Percentiles rank a stretch among this genome's conserved stretches.
Conservation (phyloP, 345 rosid genomes). For the Durio zibethinus region DNA sequence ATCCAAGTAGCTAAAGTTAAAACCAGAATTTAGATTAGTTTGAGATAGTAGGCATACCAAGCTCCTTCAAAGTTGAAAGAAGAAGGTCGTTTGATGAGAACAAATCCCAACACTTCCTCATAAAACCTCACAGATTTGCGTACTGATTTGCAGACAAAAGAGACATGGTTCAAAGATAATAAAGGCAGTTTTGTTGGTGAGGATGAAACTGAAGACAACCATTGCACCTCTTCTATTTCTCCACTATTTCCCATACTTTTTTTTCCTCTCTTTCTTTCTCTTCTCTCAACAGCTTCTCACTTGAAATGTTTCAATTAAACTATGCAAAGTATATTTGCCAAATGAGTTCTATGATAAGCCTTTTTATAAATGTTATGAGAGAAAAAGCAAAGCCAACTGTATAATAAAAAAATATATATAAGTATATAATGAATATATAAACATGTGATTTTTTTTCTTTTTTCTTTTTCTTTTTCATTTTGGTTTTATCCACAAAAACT, state of each 20-base stretch:
- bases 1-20: no score
- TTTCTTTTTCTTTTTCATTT: no score
- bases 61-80: constrained; percentile 59
- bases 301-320: neutral
- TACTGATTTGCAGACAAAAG: constrained; percentile 59
- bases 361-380: neutral
- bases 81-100: constrained; percentile 50
- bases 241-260: constrained; percentile 18
- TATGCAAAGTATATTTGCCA: neutral
- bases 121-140: constrained; percentile 52
- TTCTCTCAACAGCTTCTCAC: neutral
- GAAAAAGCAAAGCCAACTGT: neutral
- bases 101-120: constrained; percentile 59
- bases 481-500: no score
- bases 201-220: neutral
- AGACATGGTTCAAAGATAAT: constrained; percentile 66
- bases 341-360: neutral
- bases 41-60: constrained; percentile 30
- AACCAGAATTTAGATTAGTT: neutral
- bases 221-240: neutral
- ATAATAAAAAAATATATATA: no score
- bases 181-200: constrained; percentile 27
- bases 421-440: no score
- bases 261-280: constrained; percentile 20
- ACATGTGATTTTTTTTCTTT: no score